Evolutionary conservation across 2,329 filamentous ascomycete genomes (phyloP).

Genomic region (Lachnellula hyalina): DNA sequence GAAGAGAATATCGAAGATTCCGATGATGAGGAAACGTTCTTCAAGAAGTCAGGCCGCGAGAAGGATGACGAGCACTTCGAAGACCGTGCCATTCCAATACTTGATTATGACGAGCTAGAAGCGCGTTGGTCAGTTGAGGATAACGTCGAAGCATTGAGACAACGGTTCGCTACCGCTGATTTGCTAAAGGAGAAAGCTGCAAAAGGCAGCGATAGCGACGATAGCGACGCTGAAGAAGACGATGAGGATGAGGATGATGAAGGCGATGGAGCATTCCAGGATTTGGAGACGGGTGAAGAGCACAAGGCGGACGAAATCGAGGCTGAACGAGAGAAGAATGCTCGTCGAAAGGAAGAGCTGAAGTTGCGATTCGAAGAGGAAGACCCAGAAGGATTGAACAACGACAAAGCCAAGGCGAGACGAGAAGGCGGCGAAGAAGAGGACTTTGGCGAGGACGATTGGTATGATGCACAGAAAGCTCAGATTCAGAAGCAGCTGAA

Average conservation of each 20-base stretch:
- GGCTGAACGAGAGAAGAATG: conserved; percentile 85
- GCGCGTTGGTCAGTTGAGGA: conserved; percentile 80
- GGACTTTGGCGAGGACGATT: conserved; percentile 94
- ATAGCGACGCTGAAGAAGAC: conserved; percentile 37
- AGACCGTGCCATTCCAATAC: conserved; percentile 71
- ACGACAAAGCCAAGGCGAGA: conserved; percentile 75
- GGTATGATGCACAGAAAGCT: conserved; percentile 97
- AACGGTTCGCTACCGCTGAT: conserved; percentile 68
- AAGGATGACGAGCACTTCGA: conserved; percentile 67
- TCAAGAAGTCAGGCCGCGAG: conserved; percentile 57
- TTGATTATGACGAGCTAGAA: conserved; percentile 76
- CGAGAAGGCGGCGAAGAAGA: conserved; percentile 64
- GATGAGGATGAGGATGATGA: conserved; percentile 52
- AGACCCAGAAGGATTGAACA: conserved; percentile 91
- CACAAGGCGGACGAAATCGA: conserved; percentile 56
- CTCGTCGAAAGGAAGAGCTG: conserved; percentile 87
- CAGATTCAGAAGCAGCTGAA: conserved; percentile 90
- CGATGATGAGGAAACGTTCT: conserved; percentile 57
- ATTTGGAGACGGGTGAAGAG: conserved; percentile 72
- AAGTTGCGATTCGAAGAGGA: conserved; percentile 95
- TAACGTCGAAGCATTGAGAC: conserved; percentile 67
- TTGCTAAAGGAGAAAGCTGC: conserved; percentile 50
- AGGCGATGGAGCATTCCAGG: conserved; percentile 78
- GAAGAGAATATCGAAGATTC: conserved; percentile 55
- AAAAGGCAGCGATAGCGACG: conserved; percentile 44